Percentiles rank a stretch among this genome's conserved stretches.
phyloP scores from a whole-genome alignment of 345 rosid genomes.

The Crucihimalaya himalaica region DNA sequence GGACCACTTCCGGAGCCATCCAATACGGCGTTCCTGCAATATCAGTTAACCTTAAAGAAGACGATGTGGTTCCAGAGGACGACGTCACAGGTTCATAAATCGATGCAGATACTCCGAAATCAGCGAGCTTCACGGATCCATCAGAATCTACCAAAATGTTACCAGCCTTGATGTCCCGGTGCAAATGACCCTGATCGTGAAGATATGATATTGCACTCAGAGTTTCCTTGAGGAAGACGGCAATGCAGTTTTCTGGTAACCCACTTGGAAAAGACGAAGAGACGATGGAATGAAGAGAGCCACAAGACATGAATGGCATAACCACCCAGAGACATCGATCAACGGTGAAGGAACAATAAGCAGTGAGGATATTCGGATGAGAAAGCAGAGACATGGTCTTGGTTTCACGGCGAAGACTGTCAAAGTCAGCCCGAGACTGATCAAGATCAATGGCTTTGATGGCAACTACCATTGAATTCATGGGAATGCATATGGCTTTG shows the following conservation, averaged over 20 bases:
- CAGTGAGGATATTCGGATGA: slow-evolving; percentile 77
- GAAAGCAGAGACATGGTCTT: slow-evolving; percentile 81
- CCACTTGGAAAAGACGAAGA: slow-evolving; percentile 68
- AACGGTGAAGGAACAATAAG: slow-evolving; percentile 81
- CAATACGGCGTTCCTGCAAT: slow-evolving; percentile 87
- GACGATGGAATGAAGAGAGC: slow-evolving; percentile 80
- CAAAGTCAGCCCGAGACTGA: slow-evolving; percentile 62
- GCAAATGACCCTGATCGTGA: slow-evolving; percentile 78
- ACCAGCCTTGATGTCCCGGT: slow-evolving; percentile 80
- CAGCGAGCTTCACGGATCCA: slow-evolving; percentile 77
- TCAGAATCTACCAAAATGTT: slow-evolving; percentile 70
- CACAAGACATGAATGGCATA: slow-evolving; percentile 93
- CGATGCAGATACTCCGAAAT: slow-evolving; percentile 86
- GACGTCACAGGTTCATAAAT: slow-evolving; percentile 52
- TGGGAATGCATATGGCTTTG: slow-evolving; percentile 71
- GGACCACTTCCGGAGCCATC: slow-evolving; percentile 99
- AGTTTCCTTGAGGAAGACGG: slow-evolving; percentile 66
- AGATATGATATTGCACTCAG: slow-evolving; percentile 69
- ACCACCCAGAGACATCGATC: slow-evolving; percentile 85
- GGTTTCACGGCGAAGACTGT: slow-evolving; percentile 65
- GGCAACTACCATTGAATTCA: slow-evolving; percentile 62
- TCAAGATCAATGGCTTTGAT: slow-evolving; percentile 87
- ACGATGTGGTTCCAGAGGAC: slow-evolving; percentile 32
- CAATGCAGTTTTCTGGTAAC: slow-evolving; percentile 72
- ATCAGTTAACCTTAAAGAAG: slow-evolving; percentile 60